These are phyloP conservation scores for Brassica incana DNA, from an alignment of 345 rosid genomes.

Conservation along the genomic window DNA sequence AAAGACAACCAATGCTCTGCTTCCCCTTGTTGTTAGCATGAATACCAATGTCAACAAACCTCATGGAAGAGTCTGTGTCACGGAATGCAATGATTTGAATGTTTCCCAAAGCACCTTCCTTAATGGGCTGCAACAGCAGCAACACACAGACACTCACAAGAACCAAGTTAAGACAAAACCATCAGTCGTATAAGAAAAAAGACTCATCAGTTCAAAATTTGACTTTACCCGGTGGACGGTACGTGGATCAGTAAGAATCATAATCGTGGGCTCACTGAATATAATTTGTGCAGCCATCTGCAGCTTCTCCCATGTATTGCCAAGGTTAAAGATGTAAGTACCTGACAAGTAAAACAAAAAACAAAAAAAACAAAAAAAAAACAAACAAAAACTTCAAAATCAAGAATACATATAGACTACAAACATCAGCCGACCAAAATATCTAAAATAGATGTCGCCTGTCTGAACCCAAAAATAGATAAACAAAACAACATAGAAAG, in stretches of 20 bases:
- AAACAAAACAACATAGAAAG: too few relatives aligned
- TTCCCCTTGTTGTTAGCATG: constrained; percentile 88
- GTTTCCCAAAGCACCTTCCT: constrained; percentile 84
- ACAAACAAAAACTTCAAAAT: too few relatives aligned
- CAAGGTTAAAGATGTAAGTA: constrained; percentile 69
- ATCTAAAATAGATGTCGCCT: too few relatives aligned
- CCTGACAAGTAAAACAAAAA: constrained; percentile 35
- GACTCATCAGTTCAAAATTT: too few relatives aligned
- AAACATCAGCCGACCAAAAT: too few relatives aligned
- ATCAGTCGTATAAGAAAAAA: background rate
- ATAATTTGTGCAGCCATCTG: constrained; percentile 71
- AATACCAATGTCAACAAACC: constrained; percentile 75
- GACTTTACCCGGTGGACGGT: too few relatives aligned
- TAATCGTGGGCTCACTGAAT: too few relatives aligned
- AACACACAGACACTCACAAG: background rate
- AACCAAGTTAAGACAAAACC: background rate
- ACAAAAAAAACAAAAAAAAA: too few relatives aligned
- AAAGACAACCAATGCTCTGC: constrained; percentile 78
- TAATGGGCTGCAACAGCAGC: constrained; percentile 60
- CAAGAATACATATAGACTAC: too few relatives aligned
- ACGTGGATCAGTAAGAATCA: too few relatives aligned
- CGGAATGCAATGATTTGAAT: constrained; percentile 81
- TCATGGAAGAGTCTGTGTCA: constrained; percentile 82
- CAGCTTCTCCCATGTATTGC: constrained; percentile 79
- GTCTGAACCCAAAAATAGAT: too few relatives aligned